These are phyloP conservation scores for Thalassiosira sp. DNA, from an alignment of 352 stramenopile species.

Conservation along the genomic window DNA sequence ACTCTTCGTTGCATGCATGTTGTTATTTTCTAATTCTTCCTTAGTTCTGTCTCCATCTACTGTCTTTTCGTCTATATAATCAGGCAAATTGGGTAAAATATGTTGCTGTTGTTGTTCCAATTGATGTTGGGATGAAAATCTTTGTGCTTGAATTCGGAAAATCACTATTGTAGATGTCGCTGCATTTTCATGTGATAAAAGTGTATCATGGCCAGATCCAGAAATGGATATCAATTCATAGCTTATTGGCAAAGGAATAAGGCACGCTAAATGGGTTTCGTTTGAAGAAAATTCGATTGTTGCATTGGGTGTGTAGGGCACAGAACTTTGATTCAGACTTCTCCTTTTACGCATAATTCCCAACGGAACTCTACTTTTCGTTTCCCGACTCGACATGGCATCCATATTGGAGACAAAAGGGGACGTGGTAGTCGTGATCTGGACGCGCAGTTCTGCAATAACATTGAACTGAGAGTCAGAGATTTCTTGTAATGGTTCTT, in stretches of 20 bases:
- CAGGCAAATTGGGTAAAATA: conserved; percentile 33
- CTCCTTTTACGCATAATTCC: conserved; percentile 31
- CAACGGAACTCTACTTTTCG: conserved; percentile 49
- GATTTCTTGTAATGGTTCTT: conserved; percentile 2
- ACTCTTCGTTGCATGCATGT: background rate
- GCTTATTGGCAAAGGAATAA: conserved; percentile 34
- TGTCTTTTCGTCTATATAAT: conserved; percentile 31
- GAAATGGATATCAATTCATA: conserved; percentile 22
- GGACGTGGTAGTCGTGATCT: conserved; percentile 31
- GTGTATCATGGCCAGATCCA: conserved; percentile 7
- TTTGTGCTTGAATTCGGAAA: conserved; percentile 43
- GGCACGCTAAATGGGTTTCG: conserved; percentile 41
- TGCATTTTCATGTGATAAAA: conserved; percentile 7
- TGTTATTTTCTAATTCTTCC: conserved; percentile 16
- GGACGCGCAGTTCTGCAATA: conserved; percentile 51
- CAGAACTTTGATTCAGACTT: background rate
- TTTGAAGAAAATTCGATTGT: conserved; percentile 49
- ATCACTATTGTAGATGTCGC: conserved; percentile 41
- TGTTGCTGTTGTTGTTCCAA: conserved; percentile 16
- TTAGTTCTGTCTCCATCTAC: conserved; percentile 14
- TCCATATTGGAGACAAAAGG: conserved; percentile 37
- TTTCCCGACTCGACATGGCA: conserved; percentile 46
- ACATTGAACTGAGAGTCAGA: conserved; percentile 29
- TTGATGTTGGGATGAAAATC: conserved; percentile 32
- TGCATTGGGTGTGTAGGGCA: conserved; percentile 26